A percentile compares a stretch with the other conserved stretches of the same genome.
These are phyloP conservation scores for Mycosphaerelloides madeirae DNA, from an alignment of 2,329 filamentous ascomycete species.

Conservation along the genomic window DNA sequence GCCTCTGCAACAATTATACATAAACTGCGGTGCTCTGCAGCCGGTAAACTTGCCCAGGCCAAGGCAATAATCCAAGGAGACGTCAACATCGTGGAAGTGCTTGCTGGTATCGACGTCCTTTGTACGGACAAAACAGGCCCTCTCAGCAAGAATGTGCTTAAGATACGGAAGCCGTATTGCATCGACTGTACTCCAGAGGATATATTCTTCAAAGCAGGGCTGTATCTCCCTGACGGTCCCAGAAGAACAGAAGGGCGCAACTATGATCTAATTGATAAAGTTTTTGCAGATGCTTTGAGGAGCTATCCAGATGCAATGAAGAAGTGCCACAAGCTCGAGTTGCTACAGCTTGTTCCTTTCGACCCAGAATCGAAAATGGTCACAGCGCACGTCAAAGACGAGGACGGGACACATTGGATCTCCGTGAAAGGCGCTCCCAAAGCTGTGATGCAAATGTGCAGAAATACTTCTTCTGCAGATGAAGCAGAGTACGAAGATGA, in stretches of 20 bases:
- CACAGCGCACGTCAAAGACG: conserved; percentile 63
- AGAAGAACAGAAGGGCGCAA: conserved; percentile 73
- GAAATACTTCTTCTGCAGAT: no score
- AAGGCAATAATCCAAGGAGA: conserved; percentile 78
- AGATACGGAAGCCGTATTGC: conserved; percentile 71
- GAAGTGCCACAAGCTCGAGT: conserved; percentile 69
- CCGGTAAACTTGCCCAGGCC: conserved; percentile 70
- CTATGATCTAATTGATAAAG: conserved; percentile 76
- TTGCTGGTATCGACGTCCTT: conserved; percentile 70
- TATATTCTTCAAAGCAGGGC: conserved; percentile 84
- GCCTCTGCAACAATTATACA: conserved; percentile 75
- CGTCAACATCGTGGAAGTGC: conserved; percentile 71
- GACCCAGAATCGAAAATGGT: conserved; percentile 78
- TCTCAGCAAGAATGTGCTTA: conserved; percentile 68
- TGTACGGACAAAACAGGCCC: conserved; percentile 82
- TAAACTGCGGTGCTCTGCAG: conserved; percentile 71
- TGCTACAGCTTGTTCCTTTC: conserved; percentile 71
- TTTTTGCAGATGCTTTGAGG: conserved; percentile 70
- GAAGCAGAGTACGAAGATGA: conserved; percentile 59
- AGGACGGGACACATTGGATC: conserved; percentile 64
- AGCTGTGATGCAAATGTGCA: conserved; percentile 64
- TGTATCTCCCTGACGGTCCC: conserved; percentile 69
- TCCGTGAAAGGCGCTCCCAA: conserved; percentile 76
- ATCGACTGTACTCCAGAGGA: conserved; percentile 69
- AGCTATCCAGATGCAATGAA: conserved; percentile 72